phyloP scores from a whole-genome alignment of 106 monocot species.

The Vanilla planifolia region DNA sequence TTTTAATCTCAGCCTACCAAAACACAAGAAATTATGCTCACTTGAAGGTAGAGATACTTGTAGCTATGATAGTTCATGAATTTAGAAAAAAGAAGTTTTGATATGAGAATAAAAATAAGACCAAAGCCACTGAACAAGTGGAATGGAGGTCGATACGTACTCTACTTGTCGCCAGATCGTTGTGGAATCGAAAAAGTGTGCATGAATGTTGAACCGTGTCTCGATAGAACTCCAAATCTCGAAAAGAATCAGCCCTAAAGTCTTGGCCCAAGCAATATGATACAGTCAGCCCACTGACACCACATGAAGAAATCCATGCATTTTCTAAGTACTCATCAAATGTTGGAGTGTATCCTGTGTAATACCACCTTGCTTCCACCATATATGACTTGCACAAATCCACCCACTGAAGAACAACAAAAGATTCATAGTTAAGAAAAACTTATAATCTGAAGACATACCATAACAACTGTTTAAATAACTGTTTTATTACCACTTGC shows the following conservation, averaged over 20 bases:
- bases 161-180: conserved; percentile 17
- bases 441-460: no score
- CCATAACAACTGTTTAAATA: no score
- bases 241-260: not conserved
- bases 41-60: no score
- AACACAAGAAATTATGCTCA: no score
- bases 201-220: not conserved
- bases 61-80: no score
- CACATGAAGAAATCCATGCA: not conserved
- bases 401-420: conserved; percentile 25
- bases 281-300: not conserved
- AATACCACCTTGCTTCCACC: conserved; percentile 26
- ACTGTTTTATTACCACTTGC: conserved; percentile 2
- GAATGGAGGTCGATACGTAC: no score
- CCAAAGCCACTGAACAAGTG: no score
- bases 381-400: conserved; percentile 19
- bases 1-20: no score
- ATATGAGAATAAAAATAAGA: not conserved
- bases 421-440: no score
- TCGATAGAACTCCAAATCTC: not conserved
- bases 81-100: no score
- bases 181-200: not conserved
- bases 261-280: conserved; percentile 1
- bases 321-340: conserved; percentile 24
- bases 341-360: conserved; percentile 6